These are phyloP conservation scores for Calonectria henricotiae DNA, from an alignment of 2,329 filamentous ascomycete genomes.

Conservation along the genomic window DNA sequence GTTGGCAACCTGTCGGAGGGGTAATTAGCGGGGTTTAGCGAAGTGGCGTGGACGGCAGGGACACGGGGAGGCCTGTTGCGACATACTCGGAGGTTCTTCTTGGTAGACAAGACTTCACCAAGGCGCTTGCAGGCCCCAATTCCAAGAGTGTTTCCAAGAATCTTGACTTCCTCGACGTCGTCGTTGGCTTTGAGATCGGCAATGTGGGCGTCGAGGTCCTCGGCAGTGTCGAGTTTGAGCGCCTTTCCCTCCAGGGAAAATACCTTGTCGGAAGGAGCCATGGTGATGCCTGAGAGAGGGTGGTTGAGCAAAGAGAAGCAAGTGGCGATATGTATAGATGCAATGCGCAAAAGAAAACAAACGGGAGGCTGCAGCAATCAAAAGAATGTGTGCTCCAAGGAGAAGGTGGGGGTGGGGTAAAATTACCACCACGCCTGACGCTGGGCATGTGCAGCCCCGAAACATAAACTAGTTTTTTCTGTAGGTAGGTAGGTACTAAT, in stretches of 20 bases:
- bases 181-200: constrained; percentile 79
- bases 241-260: constrained; percentile 95
- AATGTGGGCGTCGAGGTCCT: constrained; percentile 89
- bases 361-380: constrained; percentile 41
- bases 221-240: constrained; percentile 91
- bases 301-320: constrained; percentile 36
- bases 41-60: not conserved
- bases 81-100: constrained; percentile 83
- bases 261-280: constrained; percentile 69
- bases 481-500: not conserved
- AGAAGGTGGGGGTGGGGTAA: constrained; percentile 54
- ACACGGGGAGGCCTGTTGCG: not conserved
- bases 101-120: constrained; percentile 86
- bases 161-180: constrained; percentile 86
- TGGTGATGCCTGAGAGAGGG: constrained; percentile 42
- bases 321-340: constrained; percentile 25
- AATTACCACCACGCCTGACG: constrained; percentile 17
- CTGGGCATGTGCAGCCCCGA: not conserved
- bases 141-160: constrained; percentile 94
- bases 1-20: constrained; percentile 78
- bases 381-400: constrained; percentile 40
- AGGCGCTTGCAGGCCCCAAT: constrained; percentile 90
- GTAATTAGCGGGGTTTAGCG: constrained; percentile 22
- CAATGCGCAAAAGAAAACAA: constrained; percentile 35
- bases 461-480: not conserved